Evolutionary conservation across 768 basidiomycete species (phyloP).

Genomic region (Myochromella boudieri): DNA sequence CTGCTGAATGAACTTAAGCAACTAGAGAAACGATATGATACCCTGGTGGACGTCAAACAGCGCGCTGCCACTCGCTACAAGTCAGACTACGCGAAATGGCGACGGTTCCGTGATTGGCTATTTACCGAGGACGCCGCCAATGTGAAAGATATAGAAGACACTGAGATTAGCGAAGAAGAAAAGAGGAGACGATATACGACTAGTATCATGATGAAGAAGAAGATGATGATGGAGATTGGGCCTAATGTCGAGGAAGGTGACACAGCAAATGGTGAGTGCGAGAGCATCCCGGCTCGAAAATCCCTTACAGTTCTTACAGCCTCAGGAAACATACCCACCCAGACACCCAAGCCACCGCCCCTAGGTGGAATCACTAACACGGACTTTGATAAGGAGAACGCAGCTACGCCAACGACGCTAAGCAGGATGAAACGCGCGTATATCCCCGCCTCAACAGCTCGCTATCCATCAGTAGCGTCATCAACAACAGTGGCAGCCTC

Average conservation of each 20-base stretch:
- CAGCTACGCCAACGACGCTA: conserved; percentile 16
- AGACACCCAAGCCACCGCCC: conserved; percentile 17
- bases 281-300: too few relatives aligned
- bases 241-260: conserved; percentile 13
- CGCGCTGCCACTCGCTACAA: conserved; percentile 48
- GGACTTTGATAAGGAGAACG: conserved; percentile 26
- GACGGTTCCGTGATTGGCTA: conserved; percentile 42
- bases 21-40: conserved; percentile 43
- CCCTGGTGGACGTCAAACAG: conserved; percentile 40
- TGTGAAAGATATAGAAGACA: conserved; percentile 23
- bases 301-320: too few relatives aligned
- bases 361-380: conserved; percentile 19
- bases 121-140: conserved; percentile 32
- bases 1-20: conserved; percentile 28
- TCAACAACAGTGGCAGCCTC: conserved; percentile 6
- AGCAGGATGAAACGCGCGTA: conserved; percentile 9
- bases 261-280: conserved; percentile 1
- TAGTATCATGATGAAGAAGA: conserved; percentile 21
- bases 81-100: conserved; percentile 55
- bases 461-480: background rate
- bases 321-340: background rate
- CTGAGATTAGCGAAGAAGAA: conserved; percentile 26
- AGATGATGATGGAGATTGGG: conserved; percentile 22
- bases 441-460: too few relatives aligned
- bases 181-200: conserved; percentile 22